Percentiles rank a stretch among this genome's conserved stretches.
Evolutionary conservation across 73 alveolate species (phyloP).

Genomic region (Paramecium bursaria): DNA sequence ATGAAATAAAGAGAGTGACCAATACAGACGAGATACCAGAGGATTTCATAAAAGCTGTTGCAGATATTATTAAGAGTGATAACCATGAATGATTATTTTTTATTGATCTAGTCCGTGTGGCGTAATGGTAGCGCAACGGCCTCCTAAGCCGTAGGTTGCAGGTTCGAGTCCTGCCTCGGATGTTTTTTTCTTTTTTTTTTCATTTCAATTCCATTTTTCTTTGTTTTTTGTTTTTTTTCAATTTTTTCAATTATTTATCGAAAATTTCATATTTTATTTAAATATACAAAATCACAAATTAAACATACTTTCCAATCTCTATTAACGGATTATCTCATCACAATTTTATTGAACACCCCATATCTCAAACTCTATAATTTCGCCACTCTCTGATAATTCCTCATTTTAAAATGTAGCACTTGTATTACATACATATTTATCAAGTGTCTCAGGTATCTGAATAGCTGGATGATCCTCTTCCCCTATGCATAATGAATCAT

Average conservation of each 20-base stretch:
- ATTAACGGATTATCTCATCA: slow-evolving; percentile 19
- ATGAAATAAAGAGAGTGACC: neutral
- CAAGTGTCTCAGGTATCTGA: neutral
- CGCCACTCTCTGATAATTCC: slow-evolving; percentile 22
- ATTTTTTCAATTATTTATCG: too few species aligned
- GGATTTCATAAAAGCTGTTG: slow-evolving; percentile 13
- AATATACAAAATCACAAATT: neutral
- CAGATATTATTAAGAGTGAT: neutral
- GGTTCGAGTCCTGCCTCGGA: slow-evolving; percentile 43
- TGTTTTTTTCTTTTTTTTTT: slow-evolving; percentile 6
- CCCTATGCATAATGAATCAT: neutral
- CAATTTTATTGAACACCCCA: slow-evolving; percentile 54
- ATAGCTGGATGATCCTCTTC: neutral
- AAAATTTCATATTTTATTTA: too few species aligned
- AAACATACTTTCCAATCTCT: slow-evolving; percentile 19
- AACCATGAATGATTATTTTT: slow-evolving; percentile 20
- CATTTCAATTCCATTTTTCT: too few species aligned
- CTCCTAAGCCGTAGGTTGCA: slow-evolving; percentile 69
- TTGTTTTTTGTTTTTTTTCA: too few species aligned
- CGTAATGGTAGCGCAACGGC: slow-evolving; percentile 69
- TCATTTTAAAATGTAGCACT: neutral
- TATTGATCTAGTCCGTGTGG: slow-evolving; percentile 71
- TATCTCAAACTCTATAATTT: slow-evolving; percentile 22
- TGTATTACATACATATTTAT: too few species aligned
- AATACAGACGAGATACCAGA: neutral